Base-by-base conservation (phyloP, 2,329 filamentous ascomycete species). In the Colletotrichum camelliae region DNA sequence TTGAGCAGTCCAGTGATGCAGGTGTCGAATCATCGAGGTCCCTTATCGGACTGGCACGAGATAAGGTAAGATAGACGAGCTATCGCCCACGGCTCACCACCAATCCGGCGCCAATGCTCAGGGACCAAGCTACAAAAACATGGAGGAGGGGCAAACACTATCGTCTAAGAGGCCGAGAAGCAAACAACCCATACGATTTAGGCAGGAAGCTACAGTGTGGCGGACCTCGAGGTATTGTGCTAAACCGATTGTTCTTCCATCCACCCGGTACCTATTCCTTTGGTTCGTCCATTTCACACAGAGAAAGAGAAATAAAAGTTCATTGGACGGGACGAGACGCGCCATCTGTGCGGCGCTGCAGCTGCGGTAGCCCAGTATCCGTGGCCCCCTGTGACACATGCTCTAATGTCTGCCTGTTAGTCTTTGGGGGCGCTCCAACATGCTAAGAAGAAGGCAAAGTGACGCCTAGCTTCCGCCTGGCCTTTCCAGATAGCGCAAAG, bases 331-430 rank as follows among this genome's bases (percentile, higher is more conserved):
- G 58, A 75, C 29, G 9, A 43, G 62, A 75, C 70, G 64, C 70
- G 73, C 70, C 64, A 75, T 68, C 73, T 64, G 73, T 75, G 70
- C 65, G 71, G 66, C 67, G 57, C 39, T 72, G 64, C 70, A 39
- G 43, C 35, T 35, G 24, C 62, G 33, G 35, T 35, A 61, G 33
- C 55, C 62, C 27, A 58, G 35, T 12, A 37, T 39, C n/a, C 31
- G 33, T 43, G 60, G 16, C 16, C 31, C 31, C 58, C 58, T 55
- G 58, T 57, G 58, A 64, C 58, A 62, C 57, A 62, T 33, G n/a
- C 57, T 35, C 57, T 58, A 52, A n/a, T 10, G 21, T 33, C 31
- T 37, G 65, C 31, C 9, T 3, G 31, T 15, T 29, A 21, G 31
- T 18, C 65, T 16, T 67, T 57, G 27, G 31, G 43, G n/a, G 43